A percentile compares a stretch with the other conserved stretches of the same genome.
Conservation (phyloP, 1,284 basidiomycete genomes). For the Somion occarium region DNA sequence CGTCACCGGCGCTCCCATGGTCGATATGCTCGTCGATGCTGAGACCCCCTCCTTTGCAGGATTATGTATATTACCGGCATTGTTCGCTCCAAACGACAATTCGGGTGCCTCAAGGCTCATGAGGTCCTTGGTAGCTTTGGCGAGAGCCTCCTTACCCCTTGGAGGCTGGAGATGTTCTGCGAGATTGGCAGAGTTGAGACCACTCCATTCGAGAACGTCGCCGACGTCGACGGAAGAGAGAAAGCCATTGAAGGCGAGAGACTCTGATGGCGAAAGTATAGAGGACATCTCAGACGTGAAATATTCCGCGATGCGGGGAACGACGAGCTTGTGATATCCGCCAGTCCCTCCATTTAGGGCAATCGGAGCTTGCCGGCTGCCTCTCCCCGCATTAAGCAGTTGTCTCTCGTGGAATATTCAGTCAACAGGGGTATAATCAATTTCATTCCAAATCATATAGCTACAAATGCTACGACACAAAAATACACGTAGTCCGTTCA, state of each 20-base stretch:
- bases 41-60: no score
- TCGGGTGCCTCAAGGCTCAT: constrained; percentile 46
- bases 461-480: constrained; percentile 16
- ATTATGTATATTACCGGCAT: no score
- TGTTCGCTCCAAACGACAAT: background rate
- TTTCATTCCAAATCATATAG: no score
- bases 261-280: constrained; percentile 46
- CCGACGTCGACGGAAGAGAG: constrained; percentile 40
- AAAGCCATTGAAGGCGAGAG: constrained; percentile 47
- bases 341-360: background rate
- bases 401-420: no score
- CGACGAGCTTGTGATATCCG: constrained; percentile 1
- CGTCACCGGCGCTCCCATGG: background rate
- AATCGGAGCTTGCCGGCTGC: no score
- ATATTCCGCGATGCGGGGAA: background rate
- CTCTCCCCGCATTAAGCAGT: background rate
- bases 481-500: constrained; percentile 36
- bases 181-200: constrained; percentile 22
- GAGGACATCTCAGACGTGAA: background rate
- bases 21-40: background rate
- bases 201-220: constrained; percentile 27
- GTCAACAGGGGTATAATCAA: no score
- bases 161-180: constrained; percentile 27
- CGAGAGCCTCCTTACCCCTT: constrained; percentile 49
- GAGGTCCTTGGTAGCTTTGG: constrained; percentile 70